Evolutionary conservation across 176 grass and related monocot genomes (phyloP).

Genomic region (Carex kokanica): DNA sequence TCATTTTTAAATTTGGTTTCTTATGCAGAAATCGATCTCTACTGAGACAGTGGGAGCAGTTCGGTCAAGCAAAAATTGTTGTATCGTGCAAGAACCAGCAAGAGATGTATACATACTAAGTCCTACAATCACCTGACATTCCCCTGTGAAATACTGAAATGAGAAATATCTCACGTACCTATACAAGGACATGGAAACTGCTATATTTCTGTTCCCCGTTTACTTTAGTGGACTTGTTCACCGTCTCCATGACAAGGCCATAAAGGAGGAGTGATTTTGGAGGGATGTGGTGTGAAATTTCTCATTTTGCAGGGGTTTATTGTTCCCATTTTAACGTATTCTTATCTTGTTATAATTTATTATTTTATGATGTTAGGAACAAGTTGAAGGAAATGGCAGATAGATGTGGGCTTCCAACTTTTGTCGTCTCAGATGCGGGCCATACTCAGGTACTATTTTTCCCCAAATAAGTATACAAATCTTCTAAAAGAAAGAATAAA

Average conservation of each 20-base stretch:
- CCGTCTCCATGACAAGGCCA: not conserved
- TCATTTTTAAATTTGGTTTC: slow-evolving; percentile 9
- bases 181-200: not conserved
- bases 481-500: not conserved
- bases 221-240: not conserved
- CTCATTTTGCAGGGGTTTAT: not conserved
- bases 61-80: slow-evolving; percentile 96
- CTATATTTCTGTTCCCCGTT: not conserved
- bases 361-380: slow-evolving; percentile 44
- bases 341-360: not conserved
- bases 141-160: slow-evolving; percentile 4
- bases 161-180: not conserved
- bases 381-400: slow-evolving; percentile 81
- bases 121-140: not conserved
- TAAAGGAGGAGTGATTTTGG: not conserved
- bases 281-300: not conserved
- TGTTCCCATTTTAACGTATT: not conserved
- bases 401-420: slow-evolving; percentile 66
- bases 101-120: slow-evolving; percentile 60
- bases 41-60: slow-evolving; percentile 89
- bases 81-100: slow-evolving; percentile 92
- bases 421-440: slow-evolving; percentile 88
- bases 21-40: slow-evolving; percentile 58
- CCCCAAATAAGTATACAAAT: not conserved
- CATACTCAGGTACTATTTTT: slow-evolving; percentile 60